Percentiles rank a stretch among this genome's conserved stretches.
These are phyloP conservation scores for Chalaropsis ovoidea DNA, from an alignment of 2,329 filamentous ascomycete species.

Conservation along the genomic window DNA sequence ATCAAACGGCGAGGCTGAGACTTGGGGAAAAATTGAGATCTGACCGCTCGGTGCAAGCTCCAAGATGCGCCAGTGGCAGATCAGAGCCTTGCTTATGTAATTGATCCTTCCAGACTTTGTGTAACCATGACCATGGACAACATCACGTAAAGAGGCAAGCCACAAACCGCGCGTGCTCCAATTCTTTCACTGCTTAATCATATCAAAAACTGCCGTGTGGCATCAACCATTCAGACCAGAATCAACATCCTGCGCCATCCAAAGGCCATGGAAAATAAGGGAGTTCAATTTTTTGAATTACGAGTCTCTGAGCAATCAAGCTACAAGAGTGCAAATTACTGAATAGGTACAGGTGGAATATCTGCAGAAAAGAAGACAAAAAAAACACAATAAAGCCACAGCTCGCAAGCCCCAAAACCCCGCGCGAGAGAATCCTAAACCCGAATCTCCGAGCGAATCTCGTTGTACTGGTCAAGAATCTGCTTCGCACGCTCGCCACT, in stretches of 20 bases:
- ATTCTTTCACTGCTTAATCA: too few species aligned
- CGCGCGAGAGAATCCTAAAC: conserved; percentile 26
- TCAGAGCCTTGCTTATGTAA: conserved; percentile 22
- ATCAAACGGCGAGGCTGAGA: conserved; percentile 20
- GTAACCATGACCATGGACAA: neutral
- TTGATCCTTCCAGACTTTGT: neutral
- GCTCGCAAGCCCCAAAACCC: neutral
- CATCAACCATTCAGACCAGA: too few species aligned
- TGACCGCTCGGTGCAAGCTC: conserved; percentile 4
- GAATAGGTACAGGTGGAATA: neutral
- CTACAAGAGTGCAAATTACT: neutral
- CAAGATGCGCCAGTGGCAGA: conserved; percentile 7
- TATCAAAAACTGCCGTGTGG: too few species aligned
- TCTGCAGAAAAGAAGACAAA: neutral
- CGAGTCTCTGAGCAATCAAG: neutral
- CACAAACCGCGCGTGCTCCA: too few species aligned
- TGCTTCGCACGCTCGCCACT: conserved; percentile 34
- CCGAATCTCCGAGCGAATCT: conserved; percentile 31
- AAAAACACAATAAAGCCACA: neutral
- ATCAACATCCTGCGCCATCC: too few species aligned
- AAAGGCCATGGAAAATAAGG: too few species aligned
- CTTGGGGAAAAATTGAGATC: conserved; percentile 12
- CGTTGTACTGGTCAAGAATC: conserved; percentile 35
- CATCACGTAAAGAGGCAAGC: neutral
- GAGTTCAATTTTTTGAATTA: too few species aligned